Percentiles rank a stretch among this genome's conserved stretches.
These are phyloP conservation scores for Lepidium africanum DNA, from an alignment of 345 rosid genomes.

Conservation along the genomic window DNA sequence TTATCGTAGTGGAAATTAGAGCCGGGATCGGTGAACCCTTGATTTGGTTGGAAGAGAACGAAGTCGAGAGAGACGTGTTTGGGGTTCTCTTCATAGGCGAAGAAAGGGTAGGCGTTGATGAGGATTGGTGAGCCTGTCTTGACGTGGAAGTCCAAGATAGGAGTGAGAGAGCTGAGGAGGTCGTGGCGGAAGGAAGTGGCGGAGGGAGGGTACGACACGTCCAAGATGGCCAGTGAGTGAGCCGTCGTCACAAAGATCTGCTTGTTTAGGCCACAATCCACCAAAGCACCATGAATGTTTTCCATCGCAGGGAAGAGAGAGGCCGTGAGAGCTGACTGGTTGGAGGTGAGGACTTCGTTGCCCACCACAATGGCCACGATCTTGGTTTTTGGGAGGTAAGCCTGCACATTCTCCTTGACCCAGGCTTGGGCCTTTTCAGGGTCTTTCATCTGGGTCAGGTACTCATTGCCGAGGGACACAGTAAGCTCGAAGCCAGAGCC, in stretches of 20 bases:
- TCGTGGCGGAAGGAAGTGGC: slow-evolving; percentile 73
- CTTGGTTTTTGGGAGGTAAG: slow-evolving; percentile 76
- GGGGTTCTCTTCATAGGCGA: slow-evolving; percentile 81
- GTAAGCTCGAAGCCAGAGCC: slow-evolving; percentile 75
- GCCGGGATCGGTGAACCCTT: slow-evolving; percentile 61
- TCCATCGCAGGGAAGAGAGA: slow-evolving; percentile 81
- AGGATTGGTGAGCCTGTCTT: slow-evolving; percentile 68
- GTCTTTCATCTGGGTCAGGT: slow-evolving; percentile 53
- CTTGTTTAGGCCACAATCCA: slow-evolving; percentile 52
- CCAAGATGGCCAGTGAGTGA: slow-evolving; percentile 69
- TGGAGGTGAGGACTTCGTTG: slow-evolving; percentile 75
- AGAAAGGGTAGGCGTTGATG: slow-evolving; percentile 93
- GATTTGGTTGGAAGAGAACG: slow-evolving; percentile 75
- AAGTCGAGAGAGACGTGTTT: slow-evolving; percentile 66
- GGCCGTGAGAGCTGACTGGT: slow-evolving; percentile 51
- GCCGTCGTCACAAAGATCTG: slow-evolving; percentile 81
- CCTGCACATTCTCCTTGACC: slow-evolving; percentile 69
- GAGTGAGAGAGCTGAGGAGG: slow-evolving; percentile 44
- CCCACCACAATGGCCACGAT: slow-evolving; percentile 80
- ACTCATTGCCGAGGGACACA: slow-evolving; percentile 66
- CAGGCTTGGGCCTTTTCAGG: slow-evolving; percentile 51
- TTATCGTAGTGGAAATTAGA: slow-evolving; percentile 76
- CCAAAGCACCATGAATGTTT: slow-evolving; percentile 59
- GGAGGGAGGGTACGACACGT: slow-evolving; percentile 82
- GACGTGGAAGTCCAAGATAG: slow-evolving; percentile 60